Conservation (phyloP, 2,329 filamentous ascomycete genomes). For the Colletotrichum destructivum region DNA sequence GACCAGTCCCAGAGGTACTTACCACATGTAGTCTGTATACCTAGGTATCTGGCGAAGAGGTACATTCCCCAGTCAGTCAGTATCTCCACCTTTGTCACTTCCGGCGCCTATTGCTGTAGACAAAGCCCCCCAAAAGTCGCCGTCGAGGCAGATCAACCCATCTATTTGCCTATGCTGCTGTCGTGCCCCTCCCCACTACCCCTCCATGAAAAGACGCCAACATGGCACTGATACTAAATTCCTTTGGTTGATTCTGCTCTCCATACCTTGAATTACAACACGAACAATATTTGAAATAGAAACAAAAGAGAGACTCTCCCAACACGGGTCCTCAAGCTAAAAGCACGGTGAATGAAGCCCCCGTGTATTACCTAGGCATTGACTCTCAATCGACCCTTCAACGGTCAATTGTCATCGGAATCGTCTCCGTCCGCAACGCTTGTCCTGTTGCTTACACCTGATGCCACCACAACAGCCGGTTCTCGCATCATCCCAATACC, state of each 20-base stretch:
- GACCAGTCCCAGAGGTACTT: not conserved
- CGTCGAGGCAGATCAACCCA: not conserved
- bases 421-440: not conserved
- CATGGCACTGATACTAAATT: not conserved
- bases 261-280: not conserved
- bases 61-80: not conserved
- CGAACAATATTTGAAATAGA: not conserved
- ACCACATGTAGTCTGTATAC: not conserved
- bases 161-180: not conserved
- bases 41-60: too few species aligned
- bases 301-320: not conserved
- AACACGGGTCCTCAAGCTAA: too few species aligned
- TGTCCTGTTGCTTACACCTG: slow-evolving; percentile 4
- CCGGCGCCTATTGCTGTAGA: not conserved
- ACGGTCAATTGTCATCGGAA: slow-evolving; percentile 10
- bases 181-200: slow-evolving; percentile 29
- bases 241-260: not conserved
- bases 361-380: not conserved
- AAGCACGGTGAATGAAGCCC: not conserved
- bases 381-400: slow-evolving; percentile 14
- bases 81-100: not conserved
- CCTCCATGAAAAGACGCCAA: slow-evolving; percentile 1
- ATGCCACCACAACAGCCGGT: slow-evolving; percentile 6
- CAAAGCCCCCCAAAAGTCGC: slow-evolving; percentile 7
- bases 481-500: slow-evolving; percentile 22